Evolutionary conservation across 2,329 filamentous ascomycete genomes (phyloP).

Genomic region (Xylaria sp.): DNA sequence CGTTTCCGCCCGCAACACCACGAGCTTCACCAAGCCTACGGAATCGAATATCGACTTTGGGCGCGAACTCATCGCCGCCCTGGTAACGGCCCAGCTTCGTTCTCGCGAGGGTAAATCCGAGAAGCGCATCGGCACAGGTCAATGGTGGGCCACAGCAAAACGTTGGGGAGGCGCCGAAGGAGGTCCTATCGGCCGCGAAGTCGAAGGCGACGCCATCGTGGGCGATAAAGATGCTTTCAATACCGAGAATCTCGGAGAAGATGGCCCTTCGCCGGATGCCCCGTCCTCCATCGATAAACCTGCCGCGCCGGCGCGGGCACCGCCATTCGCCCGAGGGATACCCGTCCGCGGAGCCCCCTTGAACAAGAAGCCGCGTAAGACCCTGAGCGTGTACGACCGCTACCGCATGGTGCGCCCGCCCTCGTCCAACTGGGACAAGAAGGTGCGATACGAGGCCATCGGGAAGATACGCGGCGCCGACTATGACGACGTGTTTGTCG

Average conservation of each 20-base stretch:
- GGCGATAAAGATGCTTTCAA: slow-evolving; percentile 52
- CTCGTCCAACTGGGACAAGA: slow-evolving; percentile 63
- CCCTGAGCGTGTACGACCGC: slow-evolving; percentile 64
- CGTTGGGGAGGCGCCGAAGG: slow-evolving; percentile 69
- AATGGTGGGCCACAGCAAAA: slow-evolving; percentile 66
- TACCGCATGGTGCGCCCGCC: slow-evolving; percentile 68
- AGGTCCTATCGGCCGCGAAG: slow-evolving; percentile 66
- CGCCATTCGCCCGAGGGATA: slow-evolving; percentile 18
- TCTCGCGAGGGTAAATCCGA: slow-evolving; percentile 62
- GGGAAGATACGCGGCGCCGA: slow-evolving; percentile 54
- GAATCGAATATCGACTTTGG: slow-evolving; percentile 68
- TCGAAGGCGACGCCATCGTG: slow-evolving; percentile 52
- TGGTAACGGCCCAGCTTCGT: slow-evolving; percentile 69
- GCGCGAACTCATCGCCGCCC: slow-evolving; percentile 63
- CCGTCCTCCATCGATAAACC: background rate
- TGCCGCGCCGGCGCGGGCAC: background rate
- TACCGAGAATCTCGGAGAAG: background rate
- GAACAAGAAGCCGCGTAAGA: slow-evolving; percentile 59
- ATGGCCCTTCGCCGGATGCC: background rate
- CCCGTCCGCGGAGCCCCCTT: slow-evolving; percentile 40
- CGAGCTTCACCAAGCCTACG: slow-evolving; percentile 52
- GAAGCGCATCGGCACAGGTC: slow-evolving; percentile 59
- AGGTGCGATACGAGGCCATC: slow-evolving; percentile 62
- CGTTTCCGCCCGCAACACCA: slow-evolving; percentile 62
- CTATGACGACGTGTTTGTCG: slow-evolving; percentile 66